A percentile compares a stretch with the other conserved stretches of the same genome.
Conservation (phyloP, 306 rosid genomes). For the Pterocarpus santalinus region DNA sequence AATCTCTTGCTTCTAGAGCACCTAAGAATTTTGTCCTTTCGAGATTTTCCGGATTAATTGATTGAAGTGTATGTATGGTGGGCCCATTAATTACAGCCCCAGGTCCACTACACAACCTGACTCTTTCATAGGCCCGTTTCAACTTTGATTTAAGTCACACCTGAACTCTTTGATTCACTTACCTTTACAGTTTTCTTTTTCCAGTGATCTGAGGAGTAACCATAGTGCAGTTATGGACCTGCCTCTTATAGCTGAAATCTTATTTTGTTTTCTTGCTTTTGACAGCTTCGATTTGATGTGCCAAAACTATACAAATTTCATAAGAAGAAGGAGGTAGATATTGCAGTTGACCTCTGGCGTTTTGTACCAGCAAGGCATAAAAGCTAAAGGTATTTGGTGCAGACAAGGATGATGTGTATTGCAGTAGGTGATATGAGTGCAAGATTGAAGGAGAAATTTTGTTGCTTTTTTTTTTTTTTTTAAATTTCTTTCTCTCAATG, state of each 20-base stretch:
- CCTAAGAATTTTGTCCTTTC: not conserved
- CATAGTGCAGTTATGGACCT: slow-evolving; percentile 18
- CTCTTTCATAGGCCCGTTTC: not conserved
- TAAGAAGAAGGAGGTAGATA: slow-evolving; percentile 86
- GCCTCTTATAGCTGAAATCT: slow-evolving; percentile 6
- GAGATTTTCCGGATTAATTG: not conserved
- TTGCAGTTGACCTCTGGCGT: slow-evolving; percentile 94
- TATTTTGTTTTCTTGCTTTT: slow-evolving; percentile 29
- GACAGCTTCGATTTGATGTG: slow-evolving; percentile 82
- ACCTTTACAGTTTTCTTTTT: slow-evolving; percentile 9
- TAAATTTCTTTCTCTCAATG: not conserved
- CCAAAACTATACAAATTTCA: slow-evolving; percentile 90
- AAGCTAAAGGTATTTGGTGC: slow-evolving; percentile 44
- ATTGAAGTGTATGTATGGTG: slow-evolving; percentile 11
- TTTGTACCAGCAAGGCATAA: slow-evolving; percentile 67
- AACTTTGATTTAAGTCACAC: not conserved
- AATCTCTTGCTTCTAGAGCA: not conserved
- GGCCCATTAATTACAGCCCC: not conserved
- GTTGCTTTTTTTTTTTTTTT: not conserved
- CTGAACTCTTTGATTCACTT: slow-evolving; percentile 13
- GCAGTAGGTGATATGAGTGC: slow-evolving; percentile 35
- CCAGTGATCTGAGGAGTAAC: not conserved
- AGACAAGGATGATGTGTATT: slow-evolving; percentile 21
- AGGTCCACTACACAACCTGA: not conserved
- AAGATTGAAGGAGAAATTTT: not conserved